phyloP scores from a whole-genome alignment of 2,329 filamentous ascomycete genomes.

The Neofusicoccum kwambonambiense region DNA sequence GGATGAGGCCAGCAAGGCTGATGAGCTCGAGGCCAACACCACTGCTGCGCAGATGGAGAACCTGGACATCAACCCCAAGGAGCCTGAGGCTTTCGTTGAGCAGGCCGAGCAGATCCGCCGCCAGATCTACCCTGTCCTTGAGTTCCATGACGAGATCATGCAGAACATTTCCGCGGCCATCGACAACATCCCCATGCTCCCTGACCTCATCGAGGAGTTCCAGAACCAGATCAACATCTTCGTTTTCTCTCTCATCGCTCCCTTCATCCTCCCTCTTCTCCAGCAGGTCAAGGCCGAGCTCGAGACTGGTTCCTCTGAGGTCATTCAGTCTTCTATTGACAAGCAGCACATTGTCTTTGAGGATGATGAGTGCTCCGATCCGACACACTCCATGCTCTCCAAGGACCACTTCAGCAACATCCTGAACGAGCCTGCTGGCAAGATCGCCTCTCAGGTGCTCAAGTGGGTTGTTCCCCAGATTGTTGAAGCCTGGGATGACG shows the following conservation, averaged over 20 bases:
- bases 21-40: slow-evolving; percentile 77
- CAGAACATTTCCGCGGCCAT: slow-evolving; percentile 74
- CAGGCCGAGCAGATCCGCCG: slow-evolving; percentile 71
- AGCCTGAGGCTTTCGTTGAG: slow-evolving; percentile 80
- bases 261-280: slow-evolving; percentile 83
- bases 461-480: slow-evolving; percentile 87
- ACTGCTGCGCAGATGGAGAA: slow-evolving; percentile 73
- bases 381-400: slow-evolving; percentile 92
- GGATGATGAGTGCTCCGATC: slow-evolving; percentile 73
- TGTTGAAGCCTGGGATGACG: slow-evolving; percentile 83
- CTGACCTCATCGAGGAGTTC: slow-evolving; percentile 80
- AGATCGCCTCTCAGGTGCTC: slow-evolving; percentile 74
- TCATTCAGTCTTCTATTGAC: slow-evolving; percentile 79
- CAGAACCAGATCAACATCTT: slow-evolving; percentile 86
- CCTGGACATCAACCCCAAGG: slow-evolving; percentile 69
- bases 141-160: slow-evolving; percentile 89
- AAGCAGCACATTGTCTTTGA: slow-evolving; percentile 87
- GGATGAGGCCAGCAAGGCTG: slow-evolving; percentile 71
- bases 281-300: slow-evolving; percentile 84
- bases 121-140: slow-evolving; percentile 84
- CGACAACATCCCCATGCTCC: slow-evolving; percentile 80
- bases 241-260: slow-evolving; percentile 87
- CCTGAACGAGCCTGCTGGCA: slow-evolving; percentile 84
- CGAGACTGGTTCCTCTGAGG: slow-evolving; percentile 78
- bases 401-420: slow-evolving; percentile 94